Percentiles rank a stretch among this genome's conserved stretches.
These are phyloP conservation scores for Penicillium sp. DNA, from an alignment of 2,329 filamentous ascomycete genomes.

Conservation along the genomic window DNA sequence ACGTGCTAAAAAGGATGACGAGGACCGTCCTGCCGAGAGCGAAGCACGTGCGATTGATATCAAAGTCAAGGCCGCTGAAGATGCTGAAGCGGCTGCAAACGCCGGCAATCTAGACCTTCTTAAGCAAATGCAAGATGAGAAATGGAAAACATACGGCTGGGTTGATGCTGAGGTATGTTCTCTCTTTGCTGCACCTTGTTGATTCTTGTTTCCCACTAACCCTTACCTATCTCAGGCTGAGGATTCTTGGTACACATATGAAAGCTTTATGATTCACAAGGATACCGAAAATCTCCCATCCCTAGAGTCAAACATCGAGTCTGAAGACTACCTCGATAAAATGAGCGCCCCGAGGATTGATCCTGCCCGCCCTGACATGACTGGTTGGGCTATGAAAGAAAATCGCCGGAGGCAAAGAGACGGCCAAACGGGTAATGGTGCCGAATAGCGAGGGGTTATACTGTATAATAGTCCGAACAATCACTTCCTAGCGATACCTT, in stretches of 20 bases:
- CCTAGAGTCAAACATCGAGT: constrained; percentile 54
- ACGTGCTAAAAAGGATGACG: constrained; percentile 40
- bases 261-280: constrained; percentile 64
- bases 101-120: constrained; percentile 75
- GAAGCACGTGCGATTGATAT: constrained; percentile 79
- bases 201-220: constrained; percentile 9
- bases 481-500: background rate
- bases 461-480: background rate
- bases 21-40: constrained; percentile 44
- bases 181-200: background rate
- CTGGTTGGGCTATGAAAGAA: constrained; percentile 45
- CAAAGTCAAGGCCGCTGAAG: constrained; percentile 73
- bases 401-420: constrained; percentile 36
- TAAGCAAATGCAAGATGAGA: constrained; percentile 73
- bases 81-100: constrained; percentile 61
- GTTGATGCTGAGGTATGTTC: constrained; percentile 40
- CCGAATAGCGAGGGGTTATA: constrained; percentile 16
- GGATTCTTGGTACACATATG: constrained; percentile 72
- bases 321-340: constrained; percentile 60
- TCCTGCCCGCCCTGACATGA: constrained; percentile 41
- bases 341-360: constrained; percentile 57
- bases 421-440: constrained; percentile 14
- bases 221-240: constrained; percentile 44
- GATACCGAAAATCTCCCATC: constrained; percentile 44
- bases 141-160: constrained; percentile 76